Evolutionary conservation across 2,329 filamentous ascomycete genomes (phyloP), one percentile per base, ranked within the genome.

Genomic region (Xenosphaeropsis pyriputrescens): DNA sequence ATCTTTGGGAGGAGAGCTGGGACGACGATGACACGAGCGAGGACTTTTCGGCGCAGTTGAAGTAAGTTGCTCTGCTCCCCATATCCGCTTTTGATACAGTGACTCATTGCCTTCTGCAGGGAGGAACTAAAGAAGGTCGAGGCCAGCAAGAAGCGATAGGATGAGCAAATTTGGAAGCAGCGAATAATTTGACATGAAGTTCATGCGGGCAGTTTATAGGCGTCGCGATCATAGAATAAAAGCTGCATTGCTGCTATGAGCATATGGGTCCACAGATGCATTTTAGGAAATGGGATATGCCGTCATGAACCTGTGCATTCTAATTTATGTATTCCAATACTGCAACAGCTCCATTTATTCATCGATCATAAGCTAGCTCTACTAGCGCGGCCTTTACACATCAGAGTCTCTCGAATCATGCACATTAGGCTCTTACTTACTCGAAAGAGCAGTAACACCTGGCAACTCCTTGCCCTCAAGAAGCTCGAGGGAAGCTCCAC

Each of bases 1-100:
- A 96, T 64, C 68, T 98, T 39, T 98, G 91, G 91, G 91, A 98
- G 63, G 91, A 98, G 70, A 95, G 86, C 69, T 98, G 91, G 91
- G 91, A 98, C 56, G 91, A 98, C 55, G 89, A 96, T 58, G 91
- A 96, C 62, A 91, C 85, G 47, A 91, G 73, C 52, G 91, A 98
- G 57, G 91, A 98, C 55, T 98, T 98, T 59, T 91, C 86, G 11
- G 75, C 83, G 53, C 89, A 96, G 67, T 65, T 98, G 55, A 93
- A 85, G 89, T 94, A 61, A 48, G 80, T 68, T 38, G 18, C n/a
- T 32, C 12, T 17, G 6, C 11, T 12, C 19, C 2, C 14, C 22
- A 33, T 29, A 6, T 29, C 34, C 18, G 16, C 15, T 33, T 26
- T 39, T 18, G 17, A 15, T 29, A 32, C 11, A 36, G 14, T 26